Evolutionary conservation across 2,329 filamentous ascomycete genomes (phyloP).

Genomic region (Incumbomyces lentus): DNA sequence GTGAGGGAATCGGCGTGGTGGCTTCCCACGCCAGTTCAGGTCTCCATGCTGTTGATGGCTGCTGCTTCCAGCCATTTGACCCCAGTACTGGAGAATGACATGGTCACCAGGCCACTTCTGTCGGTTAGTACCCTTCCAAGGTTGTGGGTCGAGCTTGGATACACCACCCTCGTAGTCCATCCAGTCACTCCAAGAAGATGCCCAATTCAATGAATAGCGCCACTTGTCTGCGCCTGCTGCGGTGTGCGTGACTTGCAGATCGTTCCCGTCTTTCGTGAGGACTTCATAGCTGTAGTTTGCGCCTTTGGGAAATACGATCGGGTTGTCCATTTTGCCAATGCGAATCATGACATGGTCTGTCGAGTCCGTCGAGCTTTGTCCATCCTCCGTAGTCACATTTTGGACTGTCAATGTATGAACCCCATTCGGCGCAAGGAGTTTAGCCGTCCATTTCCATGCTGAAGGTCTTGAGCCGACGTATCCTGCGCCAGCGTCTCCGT

Average conservation of each 20-base stretch:
- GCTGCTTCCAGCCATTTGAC: conserved; percentile 48
- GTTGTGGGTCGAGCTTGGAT: conserved; percentile 36
- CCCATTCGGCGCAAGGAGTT: conserved; percentile 48
- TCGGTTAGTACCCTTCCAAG: conserved; percentile 49
- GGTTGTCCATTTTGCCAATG: conserved; percentile 47
- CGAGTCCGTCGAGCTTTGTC: conserved; percentile 37
- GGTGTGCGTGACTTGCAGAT: conserved; percentile 43
- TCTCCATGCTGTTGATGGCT: conserved; percentile 52
- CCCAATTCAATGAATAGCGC: conserved; percentile 54
- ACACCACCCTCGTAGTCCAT: conserved; percentile 44
- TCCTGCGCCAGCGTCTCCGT: conserved; percentile 25
- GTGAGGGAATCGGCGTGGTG: conserved; percentile 41
- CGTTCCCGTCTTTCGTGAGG: conserved; percentile 32
- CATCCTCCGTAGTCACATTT: conserved; percentile 37
- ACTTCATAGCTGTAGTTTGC: conserved; percentile 50
- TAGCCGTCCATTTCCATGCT: conserved; percentile 45
- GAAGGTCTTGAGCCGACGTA: conserved; percentile 46
- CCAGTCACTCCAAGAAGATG: conserved; percentile 50
- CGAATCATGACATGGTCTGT: conserved; percentile 53
- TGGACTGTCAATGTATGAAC: conserved; percentile 50
- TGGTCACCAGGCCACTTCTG: conserved; percentile 54
- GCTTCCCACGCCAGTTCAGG: conserved; percentile 27
- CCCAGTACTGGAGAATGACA: conserved; percentile 55
- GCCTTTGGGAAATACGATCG: conserved; percentile 45
- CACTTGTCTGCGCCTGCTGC: conserved; percentile 53